A percentile compares a stretch with the other conserved stretches of the same genome.
Evolutionary conservation across 805 yeast genomes (phyloP).

Genomic region (Yarrowia osloensis): DNA sequence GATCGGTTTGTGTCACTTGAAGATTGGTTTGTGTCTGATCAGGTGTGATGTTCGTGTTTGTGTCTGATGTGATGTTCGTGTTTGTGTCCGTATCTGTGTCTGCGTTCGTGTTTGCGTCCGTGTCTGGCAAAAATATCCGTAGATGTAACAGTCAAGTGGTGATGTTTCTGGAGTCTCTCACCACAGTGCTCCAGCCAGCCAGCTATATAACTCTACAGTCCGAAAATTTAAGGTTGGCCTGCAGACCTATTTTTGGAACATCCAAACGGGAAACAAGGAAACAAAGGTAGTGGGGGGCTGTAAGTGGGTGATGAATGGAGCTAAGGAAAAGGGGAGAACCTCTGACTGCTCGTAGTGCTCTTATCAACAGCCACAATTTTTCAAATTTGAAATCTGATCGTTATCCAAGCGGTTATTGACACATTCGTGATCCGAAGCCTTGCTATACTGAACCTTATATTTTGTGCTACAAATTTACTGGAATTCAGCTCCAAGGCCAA

Average conservation of each 20-base stretch:
- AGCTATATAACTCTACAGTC: slow-evolving; percentile 18
- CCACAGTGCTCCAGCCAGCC: slow-evolving; percentile 22
- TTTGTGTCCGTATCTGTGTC: neutral
- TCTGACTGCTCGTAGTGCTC: neutral
- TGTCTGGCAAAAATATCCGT: neutral
- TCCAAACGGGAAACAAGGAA: neutral
- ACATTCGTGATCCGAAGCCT: too few species aligned
- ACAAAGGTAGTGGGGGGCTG: neutral
- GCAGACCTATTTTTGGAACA: slow-evolving; percentile 6
- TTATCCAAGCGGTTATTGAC: too few species aligned
- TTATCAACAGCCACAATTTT: too few species aligned
- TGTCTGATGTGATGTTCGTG: neutral
- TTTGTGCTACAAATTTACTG: too few species aligned
- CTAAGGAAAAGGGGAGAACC: too few species aligned
- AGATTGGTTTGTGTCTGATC: neutral
- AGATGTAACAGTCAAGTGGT: neutral
- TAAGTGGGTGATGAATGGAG: too few species aligned
- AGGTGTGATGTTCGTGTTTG: neutral
- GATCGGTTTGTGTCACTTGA: too few species aligned
- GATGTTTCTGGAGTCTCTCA: neutral
- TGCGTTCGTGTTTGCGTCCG: neutral
- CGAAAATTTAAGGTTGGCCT: neutral
- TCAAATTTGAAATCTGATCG: too few species aligned
- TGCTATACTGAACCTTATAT: too few species aligned
- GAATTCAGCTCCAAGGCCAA: too few species aligned